Conservation (phyloP, 2,329 filamentous ascomycete genomes). For the Seiridium unicorne region DNA sequence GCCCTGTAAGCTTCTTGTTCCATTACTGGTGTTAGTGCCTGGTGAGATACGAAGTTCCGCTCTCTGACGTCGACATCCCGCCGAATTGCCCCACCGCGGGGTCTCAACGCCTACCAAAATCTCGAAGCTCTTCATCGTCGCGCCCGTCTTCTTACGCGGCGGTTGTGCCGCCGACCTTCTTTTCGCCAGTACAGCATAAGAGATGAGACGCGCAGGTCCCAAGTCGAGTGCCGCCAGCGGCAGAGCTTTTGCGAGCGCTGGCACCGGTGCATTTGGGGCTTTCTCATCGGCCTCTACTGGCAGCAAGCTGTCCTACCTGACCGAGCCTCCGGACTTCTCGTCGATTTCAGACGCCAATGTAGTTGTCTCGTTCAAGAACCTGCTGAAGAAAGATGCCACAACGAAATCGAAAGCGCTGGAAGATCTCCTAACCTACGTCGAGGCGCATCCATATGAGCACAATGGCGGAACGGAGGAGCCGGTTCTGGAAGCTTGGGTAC, state of each 20-base stretch:
- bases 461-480: conserved; percentile 71
- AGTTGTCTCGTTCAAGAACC: conserved; percentile 87
- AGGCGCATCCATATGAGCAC: conserved; percentile 48
- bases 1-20: too few species aligned
- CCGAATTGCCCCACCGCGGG: too few species aligned
- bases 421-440: conserved; percentile 69
- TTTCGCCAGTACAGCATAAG: background rate
- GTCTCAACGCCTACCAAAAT: background rate
- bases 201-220: conserved; percentile 27
- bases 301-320: conserved; percentile 75
- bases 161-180: background rate
- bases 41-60: too few species aligned
- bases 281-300: conserved; percentile 38
- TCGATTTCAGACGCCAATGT: conserved; percentile 76
- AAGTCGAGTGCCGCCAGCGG: conserved; percentile 26
- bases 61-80: too few species aligned
- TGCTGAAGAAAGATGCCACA: conserved; percentile 87
- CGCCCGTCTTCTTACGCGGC: background rate
- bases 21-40: too few species aligned
- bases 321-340: conserved; percentile 80
- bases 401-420: conserved; percentile 91
- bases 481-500: conserved; percentile 85
- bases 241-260: conserved; percentile 21
- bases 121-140: background rate
- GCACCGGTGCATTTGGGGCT: conserved; percentile 34